Base-by-base conservation (phyloP, 441 rosid genomes). In the Pelargonium myrrhifolium region DNA sequence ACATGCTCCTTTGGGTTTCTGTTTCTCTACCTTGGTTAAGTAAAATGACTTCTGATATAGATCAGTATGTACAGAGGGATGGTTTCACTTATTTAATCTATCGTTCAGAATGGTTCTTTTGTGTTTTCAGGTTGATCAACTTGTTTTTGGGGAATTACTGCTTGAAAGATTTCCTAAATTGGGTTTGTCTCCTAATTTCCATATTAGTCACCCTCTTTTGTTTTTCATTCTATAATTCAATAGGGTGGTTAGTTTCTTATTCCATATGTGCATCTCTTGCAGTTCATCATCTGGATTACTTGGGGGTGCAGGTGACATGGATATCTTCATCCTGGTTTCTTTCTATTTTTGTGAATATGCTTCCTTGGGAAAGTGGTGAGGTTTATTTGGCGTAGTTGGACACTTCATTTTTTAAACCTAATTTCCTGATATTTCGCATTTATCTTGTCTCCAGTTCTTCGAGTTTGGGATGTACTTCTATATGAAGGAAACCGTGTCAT, bases 291-390 rank as follows among this genome's bases (percentile, higher is more conserved):
- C 87, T 88, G 85, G 91, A 88, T 82, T 86, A 82, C 89, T 85
- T 88, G 84, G 91, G 94, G 85, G 94, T 88, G 81, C 94, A 88
- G 83, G 89, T 85, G 70, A 75, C 94, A 51, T 88, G 94, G 94
- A 81, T 86, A 49, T 81, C 87, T 64, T 87, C 83, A 69, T 87
- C 94, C 64, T 88, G 94, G 94, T 83, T 88, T 67, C 88, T 88
- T 66, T 88, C 91, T 56, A 86, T 88, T 76, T 88, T 88, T 80
- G 79, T 86, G 17, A 86, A 86, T 75, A 82, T 83, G 76, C 87
- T 88, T 81, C 94, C 94, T 37, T 88, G 94, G 94, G 91, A 88
- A 76, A 83, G 89, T 14, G 94, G 91, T 88, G 62, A 81, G 91
- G 64, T 74, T 73, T 67, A 58, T 40, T 58, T 39, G 37, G 73